These are phyloP conservation scores for Trebouxiophyceae sp. DNA, from an alignment of 163 green algal species.

Conservation along the genomic window DNA sequence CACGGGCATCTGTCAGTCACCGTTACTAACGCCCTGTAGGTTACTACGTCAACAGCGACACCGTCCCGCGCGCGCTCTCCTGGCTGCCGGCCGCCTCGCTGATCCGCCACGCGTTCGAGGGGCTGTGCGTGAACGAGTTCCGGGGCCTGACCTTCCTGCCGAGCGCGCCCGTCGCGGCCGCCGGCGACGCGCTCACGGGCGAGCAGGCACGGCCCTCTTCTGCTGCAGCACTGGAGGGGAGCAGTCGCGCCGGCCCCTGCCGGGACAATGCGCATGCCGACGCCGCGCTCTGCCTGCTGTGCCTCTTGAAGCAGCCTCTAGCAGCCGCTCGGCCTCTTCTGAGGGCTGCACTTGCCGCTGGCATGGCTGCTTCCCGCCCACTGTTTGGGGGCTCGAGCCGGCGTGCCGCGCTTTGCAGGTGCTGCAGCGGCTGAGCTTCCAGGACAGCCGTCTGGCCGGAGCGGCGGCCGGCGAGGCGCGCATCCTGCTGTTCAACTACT, in stretches of 20 bases:
- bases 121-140: conserved; percentile 87
- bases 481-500: conserved; percentile 73
- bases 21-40: too few species aligned
- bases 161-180: not conserved
- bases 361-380: too few species aligned
- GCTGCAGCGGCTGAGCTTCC: conserved; percentile 61
- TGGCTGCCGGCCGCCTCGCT: conserved; percentile 78
- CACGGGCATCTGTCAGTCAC: too few species aligned
- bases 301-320: too few species aligned
- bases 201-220: too few species aligned
- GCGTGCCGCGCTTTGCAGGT: conserved; percentile 50
- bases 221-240: too few species aligned
- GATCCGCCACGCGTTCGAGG: conserved; percentile 84
- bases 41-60: conserved; percentile 74
- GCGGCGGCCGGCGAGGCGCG: conserved; percentile 11
- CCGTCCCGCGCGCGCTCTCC: conserved; percentile 38
- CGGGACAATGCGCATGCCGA: too few species aligned
- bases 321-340: too few species aligned
- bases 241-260: too few species aligned
- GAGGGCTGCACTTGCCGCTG: too few species aligned
- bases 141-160: conserved; percentile 54
- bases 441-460: conserved; percentile 15
- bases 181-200: conserved; percentile 26
- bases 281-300: too few species aligned
- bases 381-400: too few species aligned